These are phyloP conservation scores for Didymella arachidicola DNA, from an alignment of 2,329 filamentous ascomycete species.

Conservation along the genomic window DNA sequence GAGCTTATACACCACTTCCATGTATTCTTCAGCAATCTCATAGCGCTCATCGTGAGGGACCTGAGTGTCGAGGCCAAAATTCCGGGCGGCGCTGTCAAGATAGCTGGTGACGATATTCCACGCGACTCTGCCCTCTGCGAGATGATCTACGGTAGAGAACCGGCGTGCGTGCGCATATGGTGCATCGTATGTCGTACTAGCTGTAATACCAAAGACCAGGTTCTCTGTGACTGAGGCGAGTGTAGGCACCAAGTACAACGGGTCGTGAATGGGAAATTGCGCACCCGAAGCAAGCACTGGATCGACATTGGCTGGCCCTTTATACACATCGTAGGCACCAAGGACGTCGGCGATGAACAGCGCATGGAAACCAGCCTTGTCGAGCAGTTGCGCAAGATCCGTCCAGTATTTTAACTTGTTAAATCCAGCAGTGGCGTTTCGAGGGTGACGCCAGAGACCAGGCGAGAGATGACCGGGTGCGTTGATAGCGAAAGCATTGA, in stretches of 20 bases:
- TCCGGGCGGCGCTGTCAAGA: background rate
- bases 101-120: background rate
- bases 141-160: background rate
- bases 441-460: slow-evolving; percentile 6
- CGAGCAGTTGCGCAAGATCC: slow-evolving; percentile 40
- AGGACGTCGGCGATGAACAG: slow-evolving; percentile 48
- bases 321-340: background rate
- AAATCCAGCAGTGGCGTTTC: slow-evolving; percentile 49
- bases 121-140: background rate
- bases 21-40: slow-evolving; percentile 71
- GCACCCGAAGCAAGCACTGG: slow-evolving; percentile 57
- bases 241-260: slow-evolving; percentile 48
- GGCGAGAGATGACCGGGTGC: slow-evolving; percentile 10
- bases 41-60: slow-evolving; percentile 71
- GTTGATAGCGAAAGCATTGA: slow-evolving; percentile 13
- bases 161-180: background rate
- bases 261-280: slow-evolving; percentile 73
- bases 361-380: slow-evolving; percentile 43
- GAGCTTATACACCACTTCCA: slow-evolving; percentile 73
- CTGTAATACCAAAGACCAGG: slow-evolving; percentile 69
- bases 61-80: slow-evolving; percentile 63
- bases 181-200: background rate
- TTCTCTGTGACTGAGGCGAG: slow-evolving; percentile 57
- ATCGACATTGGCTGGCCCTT: background rate
- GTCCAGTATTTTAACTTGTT: slow-evolving; percentile 40